Evolutionary conservation across 345 rosid species (phyloP).

Genomic region (Syzygium grande): DNA sequence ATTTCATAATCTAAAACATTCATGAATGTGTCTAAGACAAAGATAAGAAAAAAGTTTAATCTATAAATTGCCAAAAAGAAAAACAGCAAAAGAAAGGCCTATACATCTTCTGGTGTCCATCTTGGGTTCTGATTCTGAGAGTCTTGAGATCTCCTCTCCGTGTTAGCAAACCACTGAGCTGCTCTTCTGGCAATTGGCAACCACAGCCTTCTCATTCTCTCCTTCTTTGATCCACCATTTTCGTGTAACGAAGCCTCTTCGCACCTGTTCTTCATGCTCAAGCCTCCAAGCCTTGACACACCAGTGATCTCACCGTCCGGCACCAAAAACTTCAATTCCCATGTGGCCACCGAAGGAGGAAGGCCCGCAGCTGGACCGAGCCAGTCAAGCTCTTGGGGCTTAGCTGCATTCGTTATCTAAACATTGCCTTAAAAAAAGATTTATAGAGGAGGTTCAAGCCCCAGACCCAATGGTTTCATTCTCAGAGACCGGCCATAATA

Average conservation of each 20-base stretch:
- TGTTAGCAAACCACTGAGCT: conserved; percentile 71
- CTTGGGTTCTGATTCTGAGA: conserved; percentile 1
- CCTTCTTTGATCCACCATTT: conserved; percentile 13
- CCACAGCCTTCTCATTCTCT: conserved; percentile 50
- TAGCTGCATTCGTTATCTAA: too few relatives aligned
- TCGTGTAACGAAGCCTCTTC: conserved; percentile 12
- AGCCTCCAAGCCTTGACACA: conserved; percentile 39
- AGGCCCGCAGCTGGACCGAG: conserved; percentile 2
- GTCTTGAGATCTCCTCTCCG: conserved; percentile 35
- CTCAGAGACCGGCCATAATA: too few relatives aligned
- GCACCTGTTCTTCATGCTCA: conserved; percentile 10
- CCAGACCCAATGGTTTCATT: too few relatives aligned
- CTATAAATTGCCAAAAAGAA: too few relatives aligned
- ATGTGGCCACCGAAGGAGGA: not conserved
- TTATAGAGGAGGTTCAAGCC: too few relatives aligned
- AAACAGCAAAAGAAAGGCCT: not conserved
- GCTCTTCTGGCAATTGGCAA: conserved; percentile 71
- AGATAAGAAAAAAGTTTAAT: too few relatives aligned
- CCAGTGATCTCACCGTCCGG: conserved; percentile 53
- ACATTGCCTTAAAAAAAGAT: too few relatives aligned
- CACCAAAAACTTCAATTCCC: conserved; percentile 4
- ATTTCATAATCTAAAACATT: too few relatives aligned
- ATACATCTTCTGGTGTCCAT: not conserved
- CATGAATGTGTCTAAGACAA: too few relatives aligned
- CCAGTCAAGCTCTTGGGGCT: not conserved